phyloP scores from a whole-genome alignment of 495 filamentous ascomycete species.

The Cenococcum geophilum region DNA sequence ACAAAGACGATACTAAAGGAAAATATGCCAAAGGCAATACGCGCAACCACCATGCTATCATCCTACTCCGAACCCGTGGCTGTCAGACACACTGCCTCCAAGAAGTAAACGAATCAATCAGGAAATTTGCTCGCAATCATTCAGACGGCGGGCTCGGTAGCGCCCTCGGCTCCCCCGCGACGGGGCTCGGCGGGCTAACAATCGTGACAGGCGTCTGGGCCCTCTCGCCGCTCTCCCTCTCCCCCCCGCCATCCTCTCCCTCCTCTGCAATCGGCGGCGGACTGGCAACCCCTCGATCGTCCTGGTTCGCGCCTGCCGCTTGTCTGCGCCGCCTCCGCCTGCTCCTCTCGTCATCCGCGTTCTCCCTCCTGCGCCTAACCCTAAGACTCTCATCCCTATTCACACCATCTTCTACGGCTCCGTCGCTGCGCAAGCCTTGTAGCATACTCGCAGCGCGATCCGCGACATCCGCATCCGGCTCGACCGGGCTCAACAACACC shows the following conservation, averaged over 20 bases:
- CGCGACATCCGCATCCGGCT: constrained; percentile 50
- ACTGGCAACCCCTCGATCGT: constrained; percentile 20
- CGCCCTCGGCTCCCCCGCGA: constrained; percentile 9
- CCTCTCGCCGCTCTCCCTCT: neutral
- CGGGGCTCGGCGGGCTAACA: constrained; percentile 34
- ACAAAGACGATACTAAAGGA: too few relatives aligned
- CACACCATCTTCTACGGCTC: constrained; percentile 47
- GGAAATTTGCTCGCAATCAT: too few relatives aligned
- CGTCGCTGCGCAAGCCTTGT: constrained; percentile 65
- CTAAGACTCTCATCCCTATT: constrained; percentile 35
- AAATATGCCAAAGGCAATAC: too few relatives aligned
- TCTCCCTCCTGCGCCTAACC: constrained; percentile 35
- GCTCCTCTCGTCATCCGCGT: constrained; percentile 35
- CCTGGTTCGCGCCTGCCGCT: constrained; percentile 12
- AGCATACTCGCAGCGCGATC: constrained; percentile 77
- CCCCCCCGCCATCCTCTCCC: constrained; percentile 8
- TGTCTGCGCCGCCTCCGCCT: constrained; percentile 28
- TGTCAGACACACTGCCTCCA: too few relatives aligned
- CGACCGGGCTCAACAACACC: constrained; percentile 27
- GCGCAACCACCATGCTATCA: too few relatives aligned
- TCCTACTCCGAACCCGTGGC: too few relatives aligned
- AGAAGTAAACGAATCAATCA: too few relatives aligned
- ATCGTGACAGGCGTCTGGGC: constrained; percentile 29
- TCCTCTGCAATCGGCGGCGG: constrained; percentile 24
- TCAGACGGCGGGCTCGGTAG: constrained; percentile 1